Evolutionary conservation across 768 basidiomycete species (phyloP).

Genomic region (Amanita rubescens): DNA sequence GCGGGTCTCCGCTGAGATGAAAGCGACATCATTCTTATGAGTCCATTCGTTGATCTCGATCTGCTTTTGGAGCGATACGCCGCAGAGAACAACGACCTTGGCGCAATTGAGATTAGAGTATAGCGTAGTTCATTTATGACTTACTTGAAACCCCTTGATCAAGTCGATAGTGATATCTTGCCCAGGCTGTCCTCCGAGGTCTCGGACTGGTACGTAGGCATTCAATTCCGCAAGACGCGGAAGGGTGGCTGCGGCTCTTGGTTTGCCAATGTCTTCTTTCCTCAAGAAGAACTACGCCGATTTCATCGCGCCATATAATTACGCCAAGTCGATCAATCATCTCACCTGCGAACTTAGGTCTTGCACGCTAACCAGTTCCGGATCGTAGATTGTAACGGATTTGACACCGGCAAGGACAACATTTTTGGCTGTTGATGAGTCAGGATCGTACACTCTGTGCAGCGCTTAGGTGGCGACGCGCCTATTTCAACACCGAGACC

Average conservation of each 20-base stretch:
- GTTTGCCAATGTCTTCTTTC: constrained; percentile 77
- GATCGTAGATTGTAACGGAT: constrained; percentile 93
- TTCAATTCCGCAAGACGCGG: constrained; percentile 93
- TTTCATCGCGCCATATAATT: background rate
- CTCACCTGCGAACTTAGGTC: constrained; percentile 89
- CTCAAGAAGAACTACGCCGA: constrained; percentile 83
- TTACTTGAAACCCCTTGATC: constrained; percentile 83
- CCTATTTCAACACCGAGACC: constrained; percentile 97
- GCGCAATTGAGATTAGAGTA: constrained; percentile 5
- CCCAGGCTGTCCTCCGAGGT: constrained; percentile 72
- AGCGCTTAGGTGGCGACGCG: constrained; percentile 15
- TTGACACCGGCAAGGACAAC: constrained; percentile 94
- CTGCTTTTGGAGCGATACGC: constrained; percentile 70
- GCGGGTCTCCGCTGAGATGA: constrained; percentile 85
- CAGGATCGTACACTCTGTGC: constrained; percentile 1
- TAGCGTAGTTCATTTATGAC: constrained; percentile 13
- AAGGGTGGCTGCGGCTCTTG: constrained; percentile 78
- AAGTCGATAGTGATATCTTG: constrained; percentile 74
- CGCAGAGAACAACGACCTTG: constrained; percentile 87
- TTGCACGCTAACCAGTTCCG: constrained; percentile 77
- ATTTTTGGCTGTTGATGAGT: constrained; percentile 70
- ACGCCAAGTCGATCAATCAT: constrained; percentile 9
- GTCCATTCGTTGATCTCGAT: constrained; percentile 96
- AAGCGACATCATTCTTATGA: constrained; percentile 80
- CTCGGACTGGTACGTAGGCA: constrained; percentile 88